phyloP scores from a whole-genome alignment of 371 early-diverging fungal species.

The Funneliformis caledonium region DNA sequence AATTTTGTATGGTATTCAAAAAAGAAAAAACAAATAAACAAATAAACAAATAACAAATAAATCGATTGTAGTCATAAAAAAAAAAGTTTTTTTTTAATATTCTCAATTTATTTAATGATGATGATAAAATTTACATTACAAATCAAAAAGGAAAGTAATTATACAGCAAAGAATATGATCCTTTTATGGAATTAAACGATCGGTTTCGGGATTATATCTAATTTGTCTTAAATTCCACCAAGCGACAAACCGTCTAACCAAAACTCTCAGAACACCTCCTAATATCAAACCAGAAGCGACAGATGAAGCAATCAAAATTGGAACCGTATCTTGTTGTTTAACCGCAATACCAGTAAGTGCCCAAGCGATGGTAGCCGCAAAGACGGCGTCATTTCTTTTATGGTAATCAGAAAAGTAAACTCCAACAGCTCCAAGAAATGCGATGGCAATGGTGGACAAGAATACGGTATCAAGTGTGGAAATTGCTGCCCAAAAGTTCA shows the following conservation, averaged over 20 bases:
- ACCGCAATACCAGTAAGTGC: conserved; percentile 14
- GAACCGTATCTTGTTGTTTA: neutral
- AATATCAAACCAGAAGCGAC: conserved; percentile 19
- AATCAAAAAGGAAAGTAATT: neutral
- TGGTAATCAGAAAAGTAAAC: conserved; percentile 22
- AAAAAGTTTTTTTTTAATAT: neutral
- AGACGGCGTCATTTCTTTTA: conserved; percentile 16
- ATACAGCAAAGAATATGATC: neutral
- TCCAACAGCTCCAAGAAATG: neutral
- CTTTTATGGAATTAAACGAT: neutral
- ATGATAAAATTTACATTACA: neutral
- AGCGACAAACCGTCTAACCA: neutral
- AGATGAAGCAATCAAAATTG: conserved; percentile 1
- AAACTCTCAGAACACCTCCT: conserved; percentile 33
- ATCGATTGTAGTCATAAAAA: too few species aligned
- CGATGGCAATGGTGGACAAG: neutral
- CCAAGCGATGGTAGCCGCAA: conserved; percentile 24
- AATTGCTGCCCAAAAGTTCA: conserved; percentile 26
- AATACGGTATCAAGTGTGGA: neutral
- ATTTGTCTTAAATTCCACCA: neutral
- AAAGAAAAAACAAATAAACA: neutral
- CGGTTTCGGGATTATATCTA: neutral
- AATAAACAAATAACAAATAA: too few species aligned
- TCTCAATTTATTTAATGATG: neutral
- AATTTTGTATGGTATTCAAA: neutral